Conservation (phyloP, 441 rosid species). For the Mallotus japonicus region DNA sequence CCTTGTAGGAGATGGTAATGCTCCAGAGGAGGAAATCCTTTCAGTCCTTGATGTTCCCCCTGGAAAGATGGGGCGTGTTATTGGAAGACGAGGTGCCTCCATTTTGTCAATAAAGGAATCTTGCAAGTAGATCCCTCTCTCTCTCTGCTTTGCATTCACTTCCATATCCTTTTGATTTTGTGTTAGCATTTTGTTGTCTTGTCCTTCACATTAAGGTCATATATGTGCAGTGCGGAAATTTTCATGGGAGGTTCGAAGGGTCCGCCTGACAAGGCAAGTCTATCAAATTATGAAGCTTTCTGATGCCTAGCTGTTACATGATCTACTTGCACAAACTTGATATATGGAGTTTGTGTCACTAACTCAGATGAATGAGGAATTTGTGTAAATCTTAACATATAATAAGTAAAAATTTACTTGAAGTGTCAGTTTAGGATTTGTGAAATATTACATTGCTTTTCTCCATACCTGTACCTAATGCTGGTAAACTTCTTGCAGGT, state of each 20-base stretch:
- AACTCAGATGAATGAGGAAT: background rate
- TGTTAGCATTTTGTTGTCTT: slow-evolving; percentile 11
- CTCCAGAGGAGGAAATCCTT: slow-evolving; percentile 72
- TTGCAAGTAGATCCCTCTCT: slow-evolving; percentile 56
- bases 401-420: background rate
- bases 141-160: slow-evolving; percentile 18
- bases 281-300: slow-evolving; percentile 3
- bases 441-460: background rate
- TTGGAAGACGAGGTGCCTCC: slow-evolving; percentile 81
- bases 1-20: slow-evolving; percentile 38
- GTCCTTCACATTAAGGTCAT: slow-evolving; percentile 16
- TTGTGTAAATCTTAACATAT: background rate
- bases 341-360: background rate
- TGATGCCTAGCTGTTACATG: background rate
- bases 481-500: slow-evolving; percentile 39
- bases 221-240: slow-evolving; percentile 73
- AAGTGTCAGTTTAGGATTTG: background rate
- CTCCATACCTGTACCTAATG: background rate
- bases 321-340: background rate
- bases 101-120: slow-evolving; percentile 77
- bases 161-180: background rate
- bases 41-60: slow-evolving; percentile 81
- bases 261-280: slow-evolving; percentile 83
- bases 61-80: slow-evolving; percentile 87
- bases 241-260: slow-evolving; percentile 76